These are phyloP conservation scores for Cryptosporidium sp. DNA, from an alignment of 169 alveolate genomes.

Conservation along the genomic window DNA sequence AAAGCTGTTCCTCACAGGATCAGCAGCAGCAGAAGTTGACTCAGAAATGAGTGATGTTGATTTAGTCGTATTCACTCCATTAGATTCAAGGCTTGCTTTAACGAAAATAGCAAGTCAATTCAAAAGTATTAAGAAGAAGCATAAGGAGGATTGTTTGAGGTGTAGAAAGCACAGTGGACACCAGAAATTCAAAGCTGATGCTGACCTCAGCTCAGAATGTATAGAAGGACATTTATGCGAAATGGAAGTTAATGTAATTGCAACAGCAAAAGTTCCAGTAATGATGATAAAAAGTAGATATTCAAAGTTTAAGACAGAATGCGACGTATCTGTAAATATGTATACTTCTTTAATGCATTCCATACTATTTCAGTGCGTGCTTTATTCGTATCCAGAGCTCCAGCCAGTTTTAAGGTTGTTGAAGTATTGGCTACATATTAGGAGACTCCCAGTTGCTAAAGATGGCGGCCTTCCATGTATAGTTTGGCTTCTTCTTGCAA, in stretches of 20 bases:
- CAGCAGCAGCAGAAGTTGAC: slow-evolving; percentile 87
- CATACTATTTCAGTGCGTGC: slow-evolving; percentile 83
- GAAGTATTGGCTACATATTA: slow-evolving; percentile 86
- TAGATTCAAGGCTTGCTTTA: slow-evolving; percentile 77
- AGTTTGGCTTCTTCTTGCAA: slow-evolving; percentile 88
- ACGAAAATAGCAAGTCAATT: slow-evolving; percentile 80
- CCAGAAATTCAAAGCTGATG: slow-evolving; percentile 6
- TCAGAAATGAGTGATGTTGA: slow-evolving; percentile 84
- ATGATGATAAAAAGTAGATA: slow-evolving; percentile 80
- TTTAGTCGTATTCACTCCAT: slow-evolving; percentile 79
- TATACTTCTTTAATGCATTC: slow-evolving; percentile 88
- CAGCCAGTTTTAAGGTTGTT: slow-evolving; percentile 87
- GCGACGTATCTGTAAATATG: slow-evolving; percentile 90
- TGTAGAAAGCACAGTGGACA: background rate
- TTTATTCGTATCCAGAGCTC: slow-evolving; percentile 85
- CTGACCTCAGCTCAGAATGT: slow-evolving; percentile 41
- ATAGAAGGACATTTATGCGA: slow-evolving; percentile 76
- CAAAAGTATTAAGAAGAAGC: slow-evolving; percentile 77
- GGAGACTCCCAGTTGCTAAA: slow-evolving; percentile 89
- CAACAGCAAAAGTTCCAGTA: slow-evolving; percentile 91
- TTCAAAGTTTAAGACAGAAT: slow-evolving; percentile 84
- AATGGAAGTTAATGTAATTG: slow-evolving; percentile 85
- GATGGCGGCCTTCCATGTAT: slow-evolving; percentile 93
- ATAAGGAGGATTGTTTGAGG: slow-evolving; percentile 34
- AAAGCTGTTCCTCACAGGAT: slow-evolving; percentile 82